These are phyloP conservation scores for Rubroboletus satanas DNA, from an alignment of 768 basidiomycete genomes.

Conservation along the genomic window DNA sequence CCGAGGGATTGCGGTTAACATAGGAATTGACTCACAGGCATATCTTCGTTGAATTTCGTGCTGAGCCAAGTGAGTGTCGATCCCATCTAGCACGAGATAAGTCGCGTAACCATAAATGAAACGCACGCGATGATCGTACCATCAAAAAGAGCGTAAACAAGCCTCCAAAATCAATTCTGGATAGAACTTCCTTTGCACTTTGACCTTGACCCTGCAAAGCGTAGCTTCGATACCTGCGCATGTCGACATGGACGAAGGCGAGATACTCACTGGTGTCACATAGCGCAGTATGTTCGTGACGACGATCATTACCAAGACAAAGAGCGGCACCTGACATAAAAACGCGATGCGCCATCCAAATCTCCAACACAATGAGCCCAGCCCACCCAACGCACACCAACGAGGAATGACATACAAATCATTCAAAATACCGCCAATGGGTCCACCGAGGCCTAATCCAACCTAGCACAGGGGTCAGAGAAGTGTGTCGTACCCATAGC, in stretches of 20 bases:
- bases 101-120: not conserved
- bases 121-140: not conserved
- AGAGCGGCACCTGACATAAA: conserved; percentile 7
- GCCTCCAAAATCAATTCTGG: conserved; percentile 15
- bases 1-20: too few relatives aligned
- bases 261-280: conserved; percentile 8
- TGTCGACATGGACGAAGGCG: not conserved
- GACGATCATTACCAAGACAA: conserved; percentile 3
- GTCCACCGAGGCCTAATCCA: conserved; percentile 13
- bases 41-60: conserved; percentile 13
- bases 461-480: not conserved
- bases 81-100: conserved; percentile 7
- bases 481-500: not conserved
- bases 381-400: not conserved
- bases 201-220: conserved; percentile 7
- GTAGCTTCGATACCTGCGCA: not conserved
- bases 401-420: conserved; percentile 5
- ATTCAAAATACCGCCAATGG: conserved; percentile 10
- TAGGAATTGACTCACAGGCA: conserved; percentile 1
- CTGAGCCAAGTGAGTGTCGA: conserved; percentile 11
- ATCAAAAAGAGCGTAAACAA: conserved; percentile 1
- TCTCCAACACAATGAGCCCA: not conserved
- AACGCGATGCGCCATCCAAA: conserved; percentile 21
- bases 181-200: conserved; percentile 4
- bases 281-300: conserved; percentile 2